Conservation (phyloP, 768 basidiomycete species). For the Roridomyces roridus region DNA sequence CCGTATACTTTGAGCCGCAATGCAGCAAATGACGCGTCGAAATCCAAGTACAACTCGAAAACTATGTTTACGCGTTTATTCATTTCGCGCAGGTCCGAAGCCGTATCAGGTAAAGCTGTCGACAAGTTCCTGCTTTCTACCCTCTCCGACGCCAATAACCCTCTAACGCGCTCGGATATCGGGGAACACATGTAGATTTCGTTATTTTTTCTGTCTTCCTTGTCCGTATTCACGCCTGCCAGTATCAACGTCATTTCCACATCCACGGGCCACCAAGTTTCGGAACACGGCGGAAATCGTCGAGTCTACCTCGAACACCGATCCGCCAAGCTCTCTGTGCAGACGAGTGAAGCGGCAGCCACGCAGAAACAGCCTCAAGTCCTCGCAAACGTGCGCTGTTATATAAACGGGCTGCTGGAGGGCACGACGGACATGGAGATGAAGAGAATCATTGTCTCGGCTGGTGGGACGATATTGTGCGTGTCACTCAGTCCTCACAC, state of each 20-base stretch:
- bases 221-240: not conserved
- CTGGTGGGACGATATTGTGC: slow-evolving; percentile 73
- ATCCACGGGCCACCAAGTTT: slow-evolving; percentile 72
- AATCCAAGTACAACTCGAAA: slow-evolving; percentile 5
- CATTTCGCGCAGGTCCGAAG: slow-evolving; percentile 17
- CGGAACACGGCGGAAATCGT: slow-evolving; percentile 49
- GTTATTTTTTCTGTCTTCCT: slow-evolving; percentile 43
- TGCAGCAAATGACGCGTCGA: slow-evolving; percentile 18
- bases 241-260: slow-evolving; percentile 55
- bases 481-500: slow-evolving; percentile 21
- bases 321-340: slow-evolving; percentile 48
- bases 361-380: slow-evolving; percentile 33
- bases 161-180: slow-evolving; percentile 78
- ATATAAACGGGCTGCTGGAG: slow-evolving; percentile 73
- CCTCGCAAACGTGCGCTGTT: slow-evolving; percentile 58
- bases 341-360: slow-evolving; percentile 31
- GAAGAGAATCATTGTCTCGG: slow-evolving; percentile 67
- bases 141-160: slow-evolving; percentile 69
- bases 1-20: slow-evolving; percentile 19
- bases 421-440: slow-evolving; percentile 83
- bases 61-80: slow-evolving; percentile 12
- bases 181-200: slow-evolving; percentile 44
- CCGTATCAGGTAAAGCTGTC: slow-evolving; percentile 48
- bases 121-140: slow-evolving; percentile 68
- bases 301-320: slow-evolving; percentile 49